Evolutionary conservation across 257 asterid genomes (phyloP), one percentile per base, ranked within the genome.

Genomic region (Pogostemon cablin): DNA sequence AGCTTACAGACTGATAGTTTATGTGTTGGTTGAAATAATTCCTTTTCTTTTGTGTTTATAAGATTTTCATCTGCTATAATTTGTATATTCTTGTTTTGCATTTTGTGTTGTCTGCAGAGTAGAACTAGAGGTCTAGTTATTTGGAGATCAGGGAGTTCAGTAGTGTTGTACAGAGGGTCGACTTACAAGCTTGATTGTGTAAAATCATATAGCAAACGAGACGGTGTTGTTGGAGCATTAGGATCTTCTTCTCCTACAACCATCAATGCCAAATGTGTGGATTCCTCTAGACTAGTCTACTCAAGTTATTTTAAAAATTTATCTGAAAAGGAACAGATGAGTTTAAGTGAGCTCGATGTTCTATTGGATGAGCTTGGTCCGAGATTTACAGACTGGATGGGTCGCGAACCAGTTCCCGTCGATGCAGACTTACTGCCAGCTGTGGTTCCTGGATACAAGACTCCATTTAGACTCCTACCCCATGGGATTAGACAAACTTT

Each of bases 91-190:
- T 43, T 72, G n/a, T 80, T 63, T 68, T 79, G 68, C 56, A 7
- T 86, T 81, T 58, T 43, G 6, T 77, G 72, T 75, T 80, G 61
- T 69, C 39, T 80, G 77, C 88, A 93, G 97, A 75, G 88, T 79
- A 86, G 91, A 84, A 93, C 96, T 3, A 96, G 96, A 76, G 99
- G 99, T 74, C 67, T 89, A 74, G 89, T 93, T 50, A 91, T 93
- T 56, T 89, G 91, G 90, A 91, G 97, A 81, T 86, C 96, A 9
- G 99, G 99, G 56, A 82, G 96, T 74, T 87, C 85, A 7, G 67
- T 93, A 20, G 99, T 87, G 65, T 49, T 93, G 73, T 93, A 86
- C 80, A 84, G 97, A 85, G 96, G 97, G 68, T 61, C 86, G 83
- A 11, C 91, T 6, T 93, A 91, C 88, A 82, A 82, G 78, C 75